A percentile compares a stretch with the other conserved stretches of the same genome.
Conservation (phyloP, 2,329 filamentous ascomycete species). For the Cercospora sp. region DNA sequence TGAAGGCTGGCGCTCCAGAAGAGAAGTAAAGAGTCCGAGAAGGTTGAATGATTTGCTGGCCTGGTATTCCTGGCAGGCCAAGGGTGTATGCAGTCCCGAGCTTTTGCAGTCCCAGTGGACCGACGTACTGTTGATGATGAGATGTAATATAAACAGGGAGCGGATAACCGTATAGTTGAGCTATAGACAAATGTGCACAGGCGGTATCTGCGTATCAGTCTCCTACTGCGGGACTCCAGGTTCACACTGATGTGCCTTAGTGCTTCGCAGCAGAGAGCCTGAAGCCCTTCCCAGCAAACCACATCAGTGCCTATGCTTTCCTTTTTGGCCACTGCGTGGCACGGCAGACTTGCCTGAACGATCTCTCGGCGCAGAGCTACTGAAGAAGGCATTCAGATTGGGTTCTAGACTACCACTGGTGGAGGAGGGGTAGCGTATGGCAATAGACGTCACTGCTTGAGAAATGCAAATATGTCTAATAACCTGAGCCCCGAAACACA, state of each 20-base stretch:
- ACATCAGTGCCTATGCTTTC: neutral
- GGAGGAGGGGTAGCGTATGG: slow-evolving; percentile 17
- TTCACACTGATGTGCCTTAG: neutral
- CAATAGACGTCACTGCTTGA: slow-evolving; percentile 8
- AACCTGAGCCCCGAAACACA: neutral
- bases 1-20: slow-evolving; percentile 22
- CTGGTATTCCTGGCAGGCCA: neutral
- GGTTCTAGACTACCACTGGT: slow-evolving; percentile 1
- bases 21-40: slow-evolving; percentile 6
- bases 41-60: neutral
- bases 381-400: slow-evolving; percentile 4
- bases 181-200: neutral
- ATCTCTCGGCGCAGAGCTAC: neutral
- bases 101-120: neutral
- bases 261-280: neutral
- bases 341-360: slow-evolving; percentile 10
- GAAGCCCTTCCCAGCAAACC: neutral
- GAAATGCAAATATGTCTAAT: slow-evolving; percentile 1
- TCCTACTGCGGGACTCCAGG: neutral
- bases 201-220: neutral
- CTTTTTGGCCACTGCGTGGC: neutral
- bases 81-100: neutral
- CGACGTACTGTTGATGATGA: neutral
- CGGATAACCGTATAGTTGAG: neutral
- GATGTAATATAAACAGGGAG: neutral